Evolutionary conservation across 495 filamentous ascomycete genomes (phyloP), one percentile per base, ranked within the genome.

Genomic region (Articulospora tetracladia): DNA sequence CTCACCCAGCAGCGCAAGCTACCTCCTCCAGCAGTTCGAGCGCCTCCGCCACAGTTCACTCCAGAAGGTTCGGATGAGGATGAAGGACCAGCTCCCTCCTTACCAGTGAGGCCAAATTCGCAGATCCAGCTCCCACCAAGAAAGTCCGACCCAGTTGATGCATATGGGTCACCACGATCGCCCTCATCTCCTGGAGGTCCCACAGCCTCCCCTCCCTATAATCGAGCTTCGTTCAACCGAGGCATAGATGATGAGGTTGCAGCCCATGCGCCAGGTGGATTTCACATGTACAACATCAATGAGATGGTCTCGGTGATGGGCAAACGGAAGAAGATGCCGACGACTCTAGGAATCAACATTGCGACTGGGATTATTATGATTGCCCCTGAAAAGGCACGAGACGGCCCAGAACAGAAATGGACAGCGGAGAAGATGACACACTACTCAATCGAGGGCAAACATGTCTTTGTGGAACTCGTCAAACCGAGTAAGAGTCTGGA

Each of bases 371-470:
- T 88, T 12, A 93, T 99, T 58, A 87, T 96, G 76, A 91, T 99
- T 53, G 85, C 93, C 0, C 92, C 95, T 0, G 94, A 97, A 70
- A 90, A 87, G 58, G 72, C 80, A 12, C 72, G 79, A 34, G 91
- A 95, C 68, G 92, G 90, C 10, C 86, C 86, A 10, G 86, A 88
- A 60, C 86, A 95, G 67, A 93, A 96, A 70, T 99, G 94, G 94
- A 87, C 86, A 0, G 92, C 92, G 0, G 91, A 97, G 30, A 93
- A 91, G 70, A 85, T 99, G 72, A 90, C 86, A 17, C 89, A 96
- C 71, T 98, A 99, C 74, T 96, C 91, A 12, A 90, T 95, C 48
- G 94, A 99, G 77, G 93, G 93, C 17, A 99, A 99, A 70, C 94
- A 98, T 72, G 89, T 99, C 17, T 99, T 99, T 68, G 76, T 99